These are phyloP conservation scores for Lophiostoma macrostomum DNA, from an alignment of 495 filamentous ascomycete genomes.

Conservation along the genomic window DNA sequence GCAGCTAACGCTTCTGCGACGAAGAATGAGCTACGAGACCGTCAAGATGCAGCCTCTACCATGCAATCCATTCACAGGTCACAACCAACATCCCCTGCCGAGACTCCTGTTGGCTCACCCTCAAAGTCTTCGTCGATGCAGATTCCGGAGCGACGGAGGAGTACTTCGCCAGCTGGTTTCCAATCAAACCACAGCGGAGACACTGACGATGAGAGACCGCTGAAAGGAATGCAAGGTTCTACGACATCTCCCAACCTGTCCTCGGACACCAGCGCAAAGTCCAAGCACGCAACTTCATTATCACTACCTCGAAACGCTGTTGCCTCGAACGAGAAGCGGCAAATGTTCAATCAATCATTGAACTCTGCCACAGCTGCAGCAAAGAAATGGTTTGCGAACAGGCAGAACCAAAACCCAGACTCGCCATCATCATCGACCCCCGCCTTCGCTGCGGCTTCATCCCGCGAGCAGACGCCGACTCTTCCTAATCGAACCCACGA, in stretches of 20 bases:
- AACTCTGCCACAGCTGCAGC: slow-evolving; percentile 29
- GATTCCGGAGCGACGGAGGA: slow-evolving; percentile 42
- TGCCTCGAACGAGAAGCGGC: slow-evolving; percentile 13
- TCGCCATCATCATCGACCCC: background rate
- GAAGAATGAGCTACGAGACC: slow-evolving; percentile 40
- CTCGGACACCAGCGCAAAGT: background rate
- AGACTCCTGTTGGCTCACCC: slow-evolving; percentile 50
- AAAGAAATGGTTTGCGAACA: slow-evolving; percentile 28
- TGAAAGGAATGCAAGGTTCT: background rate
- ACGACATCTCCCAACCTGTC: background rate
- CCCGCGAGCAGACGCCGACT: too few species aligned
- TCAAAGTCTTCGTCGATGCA: background rate
- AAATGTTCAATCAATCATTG: slow-evolving; percentile 27
- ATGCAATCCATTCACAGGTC: slow-evolving; percentile 68
- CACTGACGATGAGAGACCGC: background rate
- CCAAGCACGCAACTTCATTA: slow-evolving; percentile 3
- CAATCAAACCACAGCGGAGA: background rate
- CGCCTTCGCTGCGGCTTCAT: background rate
- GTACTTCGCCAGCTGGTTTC: slow-evolving; percentile 16
- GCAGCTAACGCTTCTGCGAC: slow-evolving; percentile 59
- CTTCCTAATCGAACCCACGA: background rate
- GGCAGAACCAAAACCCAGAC: slow-evolving; percentile 18
- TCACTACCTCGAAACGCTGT: slow-evolving; percentile 13
- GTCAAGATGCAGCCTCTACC: slow-evolving; percentile 56
- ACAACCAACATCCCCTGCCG: slow-evolving; percentile 54